phyloP scores from a whole-genome alignment of 2,329 filamentous ascomycete genomes.

The Tolypocladium tropicale region DNA sequence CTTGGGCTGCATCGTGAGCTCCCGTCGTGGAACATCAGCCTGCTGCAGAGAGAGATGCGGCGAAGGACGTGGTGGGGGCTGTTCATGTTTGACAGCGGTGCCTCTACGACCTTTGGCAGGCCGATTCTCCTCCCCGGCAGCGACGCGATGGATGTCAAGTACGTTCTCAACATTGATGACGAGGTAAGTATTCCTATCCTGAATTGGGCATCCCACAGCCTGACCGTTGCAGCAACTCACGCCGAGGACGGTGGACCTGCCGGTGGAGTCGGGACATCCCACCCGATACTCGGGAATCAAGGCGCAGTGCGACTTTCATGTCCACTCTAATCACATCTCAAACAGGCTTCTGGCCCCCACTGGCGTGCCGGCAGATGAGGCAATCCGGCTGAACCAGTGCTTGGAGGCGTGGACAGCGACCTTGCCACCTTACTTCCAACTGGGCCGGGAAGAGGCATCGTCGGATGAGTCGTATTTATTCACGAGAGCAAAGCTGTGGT shows the following conservation, averaged over 20 bases:
- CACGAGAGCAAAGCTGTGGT: slow-evolving; percentile 17
- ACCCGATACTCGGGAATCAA: slow-evolving; percentile 18
- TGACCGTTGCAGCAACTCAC: slow-evolving; percentile 8
- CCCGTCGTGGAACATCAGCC: slow-evolving; percentile 18
- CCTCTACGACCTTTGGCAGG: slow-evolving; percentile 31
- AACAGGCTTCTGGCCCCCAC: slow-evolving; percentile 16
- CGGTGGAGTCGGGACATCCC: slow-evolving; percentile 10
- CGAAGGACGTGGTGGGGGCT: slow-evolving; percentile 31
- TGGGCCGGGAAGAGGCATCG: slow-evolving; percentile 5
- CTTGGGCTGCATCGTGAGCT: slow-evolving; percentile 35
- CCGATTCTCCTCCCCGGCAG: slow-evolving; percentile 16
- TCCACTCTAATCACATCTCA: slow-evolving; percentile 20
- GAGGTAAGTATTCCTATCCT: slow-evolving; percentile 4
- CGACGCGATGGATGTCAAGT: slow-evolving; percentile 18
- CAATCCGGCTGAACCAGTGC: slow-evolving; percentile 12
- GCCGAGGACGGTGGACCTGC: slow-evolving; percentile 10
- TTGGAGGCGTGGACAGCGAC: slow-evolving; percentile 16
- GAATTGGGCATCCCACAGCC: background rate
- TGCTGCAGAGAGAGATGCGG: slow-evolving; percentile 25
- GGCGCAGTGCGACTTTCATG: slow-evolving; percentile 17
- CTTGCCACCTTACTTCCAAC: slow-evolving; percentile 15
- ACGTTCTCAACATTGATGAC: slow-evolving; percentile 18
- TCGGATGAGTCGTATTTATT: slow-evolving; percentile 14
- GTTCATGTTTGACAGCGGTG: slow-evolving; percentile 35
- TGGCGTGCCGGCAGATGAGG: slow-evolving; percentile 14